phyloP scores from a whole-genome alignment of 164 flowering plant genomes.

The Taxillus chinensis region DNA sequence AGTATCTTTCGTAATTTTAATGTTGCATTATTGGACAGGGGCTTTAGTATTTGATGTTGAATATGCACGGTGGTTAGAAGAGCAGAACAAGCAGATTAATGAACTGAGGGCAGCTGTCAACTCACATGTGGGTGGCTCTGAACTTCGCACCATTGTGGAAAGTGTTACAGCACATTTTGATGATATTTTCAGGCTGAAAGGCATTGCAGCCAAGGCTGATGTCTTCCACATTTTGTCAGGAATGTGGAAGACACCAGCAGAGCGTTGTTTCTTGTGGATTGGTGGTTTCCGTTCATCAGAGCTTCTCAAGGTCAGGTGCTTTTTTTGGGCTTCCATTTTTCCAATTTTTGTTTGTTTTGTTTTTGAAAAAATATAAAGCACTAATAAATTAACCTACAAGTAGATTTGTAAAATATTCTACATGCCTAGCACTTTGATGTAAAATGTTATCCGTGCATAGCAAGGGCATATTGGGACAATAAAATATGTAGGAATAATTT shows the following conservation, averaged over 20 bases:
- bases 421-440: too few relatives aligned
- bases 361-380: too few relatives aligned
- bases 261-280: constrained; percentile 88
- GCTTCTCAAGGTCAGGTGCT: constrained; percentile 57
- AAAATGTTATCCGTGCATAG: too few relatives aligned
- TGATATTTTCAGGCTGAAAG: constrained; percentile 69
- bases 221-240: constrained; percentile 85
- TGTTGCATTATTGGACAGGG: constrained; percentile 26
- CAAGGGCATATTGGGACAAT: too few relatives aligned
- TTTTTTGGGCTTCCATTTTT: too few relatives aligned
- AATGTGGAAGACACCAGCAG: constrained; percentile 97
- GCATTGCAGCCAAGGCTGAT: constrained; percentile 75
- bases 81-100: constrained; percentile 58
- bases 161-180: constrained; percentile 47
- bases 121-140: constrained; percentile 72
- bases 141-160: constrained; percentile 63
- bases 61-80: constrained; percentile 82
- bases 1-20: background rate
- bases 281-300: constrained; percentile 95
- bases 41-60: constrained; percentile 80
- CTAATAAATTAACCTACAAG: too few relatives aligned
- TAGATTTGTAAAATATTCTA: too few relatives aligned
- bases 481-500: too few relatives aligned
- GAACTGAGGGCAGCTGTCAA: constrained; percentile 76
- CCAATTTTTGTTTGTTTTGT: too few relatives aligned